Evolutionary conservation across 305 asterid species (phyloP).

Genomic region (Fraxinus baroniana): DNA sequence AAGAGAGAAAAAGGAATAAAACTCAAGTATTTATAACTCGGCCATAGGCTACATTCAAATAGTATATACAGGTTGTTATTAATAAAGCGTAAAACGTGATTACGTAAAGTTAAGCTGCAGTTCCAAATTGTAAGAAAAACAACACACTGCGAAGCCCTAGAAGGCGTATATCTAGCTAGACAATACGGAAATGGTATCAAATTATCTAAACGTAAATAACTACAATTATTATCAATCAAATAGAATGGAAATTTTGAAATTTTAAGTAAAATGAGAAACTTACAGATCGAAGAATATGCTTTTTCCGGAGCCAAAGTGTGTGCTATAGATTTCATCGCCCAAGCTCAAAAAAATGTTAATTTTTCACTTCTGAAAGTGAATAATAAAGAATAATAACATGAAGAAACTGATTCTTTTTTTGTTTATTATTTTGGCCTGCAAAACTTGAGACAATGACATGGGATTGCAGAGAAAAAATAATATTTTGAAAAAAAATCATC

Average conservation of each 20-base stretch:
- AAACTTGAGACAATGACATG: background rate
- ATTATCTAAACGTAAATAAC: background rate
- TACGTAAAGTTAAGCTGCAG: background rate
- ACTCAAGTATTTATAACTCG: conserved; percentile 15
- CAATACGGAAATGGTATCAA: conserved; percentile 1
- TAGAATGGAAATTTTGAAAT: background rate
- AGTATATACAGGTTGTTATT: background rate
- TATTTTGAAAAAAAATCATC: background rate
- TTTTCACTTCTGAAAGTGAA: background rate
- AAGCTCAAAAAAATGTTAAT: background rate
- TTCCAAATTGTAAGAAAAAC: background rate
- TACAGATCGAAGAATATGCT: conserved; percentile 18
- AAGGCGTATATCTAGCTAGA: background rate
- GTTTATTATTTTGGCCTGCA: background rate
- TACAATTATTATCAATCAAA: background rate
- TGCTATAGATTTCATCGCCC: conserved; percentile 3
- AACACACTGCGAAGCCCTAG: background rate
- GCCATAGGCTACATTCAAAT: conserved; percentile 15
- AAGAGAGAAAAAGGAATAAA: background rate
- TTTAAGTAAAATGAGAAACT: background rate
- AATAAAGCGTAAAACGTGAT: background rate
- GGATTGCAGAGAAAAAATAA: background rate
- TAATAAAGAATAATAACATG: background rate
- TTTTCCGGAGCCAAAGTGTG: background rate
- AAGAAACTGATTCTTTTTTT: background rate